phyloP scores from a whole-genome alignment of 176 grass and related monocot genomes.

The Zoysia japonica region DNA sequence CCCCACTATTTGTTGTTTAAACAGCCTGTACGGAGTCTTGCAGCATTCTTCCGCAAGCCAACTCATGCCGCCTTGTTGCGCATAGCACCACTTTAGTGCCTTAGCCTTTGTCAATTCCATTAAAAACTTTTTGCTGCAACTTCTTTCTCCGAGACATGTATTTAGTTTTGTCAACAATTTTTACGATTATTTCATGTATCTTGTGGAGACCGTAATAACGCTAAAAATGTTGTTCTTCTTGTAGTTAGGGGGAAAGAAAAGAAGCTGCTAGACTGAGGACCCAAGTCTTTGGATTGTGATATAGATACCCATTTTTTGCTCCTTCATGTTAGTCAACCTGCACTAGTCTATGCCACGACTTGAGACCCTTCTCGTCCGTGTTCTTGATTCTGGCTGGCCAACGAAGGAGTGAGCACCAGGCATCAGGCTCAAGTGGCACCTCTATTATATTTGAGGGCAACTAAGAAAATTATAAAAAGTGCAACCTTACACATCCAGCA shows the following conservation, averaged over 20 bases:
- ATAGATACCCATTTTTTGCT: neutral
- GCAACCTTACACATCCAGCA: neutral
- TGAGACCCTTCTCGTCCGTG: neutral
- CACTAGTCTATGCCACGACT: neutral
- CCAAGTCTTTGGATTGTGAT: constrained; percentile 11
- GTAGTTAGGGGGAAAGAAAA: neutral
- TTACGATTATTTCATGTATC: neutral
- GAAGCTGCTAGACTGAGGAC: neutral
- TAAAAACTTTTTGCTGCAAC: neutral
- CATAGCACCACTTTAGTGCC: neutral
- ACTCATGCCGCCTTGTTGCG: too few relatives aligned
- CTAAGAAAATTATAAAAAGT: neutral
- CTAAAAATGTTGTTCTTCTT: neutral
- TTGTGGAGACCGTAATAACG: neutral
- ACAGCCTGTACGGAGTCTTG: too few relatives aligned
- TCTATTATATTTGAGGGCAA: neutral
- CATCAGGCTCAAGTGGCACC: neutral
- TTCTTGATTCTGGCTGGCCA: neutral
- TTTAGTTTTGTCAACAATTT: neutral
- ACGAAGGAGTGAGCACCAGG: neutral
- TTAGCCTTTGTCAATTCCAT: neutral
- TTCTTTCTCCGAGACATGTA: neutral
- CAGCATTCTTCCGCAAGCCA: too few relatives aligned
- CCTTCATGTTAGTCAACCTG: constrained; percentile 4
- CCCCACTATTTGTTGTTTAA: too few relatives aligned